A percentile compares a stretch with the other conserved stretches of the same genome.
These are phyloP conservation scores for Arabis alpina DNA, from an alignment of 345 rosid species.

Conservation along the genomic window DNA sequence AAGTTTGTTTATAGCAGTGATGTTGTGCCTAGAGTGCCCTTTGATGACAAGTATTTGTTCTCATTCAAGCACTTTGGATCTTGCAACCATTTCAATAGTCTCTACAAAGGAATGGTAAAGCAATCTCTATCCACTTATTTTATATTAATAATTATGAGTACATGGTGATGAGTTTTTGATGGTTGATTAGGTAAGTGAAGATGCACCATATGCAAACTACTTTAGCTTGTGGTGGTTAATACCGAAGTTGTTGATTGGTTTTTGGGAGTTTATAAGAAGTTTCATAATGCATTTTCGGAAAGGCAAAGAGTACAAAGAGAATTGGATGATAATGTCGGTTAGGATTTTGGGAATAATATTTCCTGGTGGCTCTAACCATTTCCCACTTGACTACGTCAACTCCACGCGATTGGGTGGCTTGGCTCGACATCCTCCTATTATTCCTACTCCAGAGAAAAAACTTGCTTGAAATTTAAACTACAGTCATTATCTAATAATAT, in stretches of 20 bases:
- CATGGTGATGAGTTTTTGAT: background rate
- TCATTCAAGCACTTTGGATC: slow-evolving; percentile 68
- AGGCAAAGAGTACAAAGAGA: slow-evolving; percentile 50
- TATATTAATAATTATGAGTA: background rate
- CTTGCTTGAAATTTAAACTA: slow-evolving; percentile 22
- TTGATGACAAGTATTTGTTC: slow-evolving; percentile 49
- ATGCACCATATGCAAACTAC: slow-evolving; percentile 51
- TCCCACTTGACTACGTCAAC: slow-evolving; percentile 49
- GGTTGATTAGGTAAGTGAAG: slow-evolving; percentile 40
- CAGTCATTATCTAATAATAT: no score
- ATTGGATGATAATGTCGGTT: slow-evolving; percentile 38
- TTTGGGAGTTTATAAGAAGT: slow-evolving; percentile 54
- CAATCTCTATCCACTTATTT: background rate
- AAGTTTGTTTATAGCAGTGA: slow-evolving; percentile 70
- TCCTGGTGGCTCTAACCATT: slow-evolving; percentile 50
- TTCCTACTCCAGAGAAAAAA: slow-evolving; percentile 22
- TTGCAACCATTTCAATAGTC: slow-evolving; percentile 60
- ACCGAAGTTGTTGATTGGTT: slow-evolving; percentile 42
- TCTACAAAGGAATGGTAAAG: slow-evolving; percentile 58
- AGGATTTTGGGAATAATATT: slow-evolving; percentile 43
- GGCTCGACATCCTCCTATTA: slow-evolving; percentile 25
- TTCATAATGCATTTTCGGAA: slow-evolving; percentile 40
- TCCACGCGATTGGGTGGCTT: slow-evolving; percentile 46
- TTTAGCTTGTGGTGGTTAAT: slow-evolving; percentile 30
- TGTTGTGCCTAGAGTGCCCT: slow-evolving; percentile 59